Evolutionary conservation across 1,284 basidiomycete genomes (phyloP).

Genomic region (Ceratobasidium sp.): DNA sequence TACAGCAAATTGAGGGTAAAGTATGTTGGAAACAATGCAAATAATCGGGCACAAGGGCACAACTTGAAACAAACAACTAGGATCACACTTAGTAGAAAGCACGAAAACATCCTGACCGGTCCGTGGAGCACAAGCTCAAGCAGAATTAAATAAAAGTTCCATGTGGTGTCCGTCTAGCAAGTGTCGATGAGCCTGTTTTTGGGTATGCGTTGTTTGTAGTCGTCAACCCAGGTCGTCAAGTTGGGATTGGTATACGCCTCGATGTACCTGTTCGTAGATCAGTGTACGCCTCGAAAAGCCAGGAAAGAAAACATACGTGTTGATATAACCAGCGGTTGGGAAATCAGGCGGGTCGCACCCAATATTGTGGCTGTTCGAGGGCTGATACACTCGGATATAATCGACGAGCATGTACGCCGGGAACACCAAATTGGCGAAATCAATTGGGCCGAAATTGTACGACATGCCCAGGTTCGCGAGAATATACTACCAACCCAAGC

Average conservation of each 20-base stretch:
- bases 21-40: too few relatives aligned
- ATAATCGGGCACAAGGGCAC: too few relatives aligned
- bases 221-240: constrained; percentile 57
- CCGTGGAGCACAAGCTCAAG: not conserved
- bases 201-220: constrained; percentile 62
- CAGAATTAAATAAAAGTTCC: not conserved
- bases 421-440: constrained; percentile 62
- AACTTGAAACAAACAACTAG: too few relatives aligned
- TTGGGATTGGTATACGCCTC: constrained; percentile 50
- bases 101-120: too few relatives aligned
- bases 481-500: constrained; percentile 61
- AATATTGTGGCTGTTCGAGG: constrained; percentile 67
- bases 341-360: constrained; percentile 83
- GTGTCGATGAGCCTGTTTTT: constrained; percentile 38
- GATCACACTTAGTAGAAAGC: too few relatives aligned
- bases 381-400: constrained; percentile 85
- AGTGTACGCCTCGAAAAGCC: not conserved
- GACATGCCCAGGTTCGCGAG: constrained; percentile 86
- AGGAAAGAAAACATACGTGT: constrained; percentile 56
- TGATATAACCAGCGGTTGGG: constrained; percentile 81
- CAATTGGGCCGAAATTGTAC: constrained; percentile 73
- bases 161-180: constrained; percentile 28
- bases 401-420: constrained; percentile 68
- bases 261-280: constrained; percentile 44
- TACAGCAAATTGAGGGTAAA: too few relatives aligned